Evolutionary conservation across 148 eudicot species (phyloP).

Genomic region (Chenopodium suecicum): DNA sequence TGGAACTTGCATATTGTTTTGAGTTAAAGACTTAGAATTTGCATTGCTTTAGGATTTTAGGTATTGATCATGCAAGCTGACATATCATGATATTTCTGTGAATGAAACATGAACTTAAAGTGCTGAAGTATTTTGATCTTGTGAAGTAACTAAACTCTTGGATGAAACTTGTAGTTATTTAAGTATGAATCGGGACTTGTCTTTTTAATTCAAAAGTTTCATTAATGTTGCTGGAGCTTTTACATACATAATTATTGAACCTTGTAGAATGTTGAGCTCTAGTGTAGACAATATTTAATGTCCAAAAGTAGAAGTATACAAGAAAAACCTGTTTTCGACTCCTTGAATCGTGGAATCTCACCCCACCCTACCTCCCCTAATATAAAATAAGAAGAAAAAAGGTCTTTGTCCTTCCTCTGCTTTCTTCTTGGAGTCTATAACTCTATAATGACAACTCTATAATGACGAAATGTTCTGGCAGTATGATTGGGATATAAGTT

Average conservation of each 20-base stretch:
- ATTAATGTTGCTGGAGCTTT: background rate
- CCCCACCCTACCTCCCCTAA: too few species aligned
- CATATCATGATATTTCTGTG: background rate
- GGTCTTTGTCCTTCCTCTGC: too few species aligned
- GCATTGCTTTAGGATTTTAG: background rate
- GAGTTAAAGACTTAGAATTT: background rate
- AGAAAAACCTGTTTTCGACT: background rate
- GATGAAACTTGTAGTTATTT: background rate
- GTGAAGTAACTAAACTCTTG: background rate
- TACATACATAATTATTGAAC: background rate
- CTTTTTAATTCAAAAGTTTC: background rate
- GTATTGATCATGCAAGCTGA: background rate
- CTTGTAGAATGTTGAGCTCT: background rate
- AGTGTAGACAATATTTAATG: background rate
- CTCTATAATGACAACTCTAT: too few species aligned
- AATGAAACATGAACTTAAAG: background rate
- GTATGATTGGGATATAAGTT: too few species aligned
- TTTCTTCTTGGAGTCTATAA: too few species aligned
- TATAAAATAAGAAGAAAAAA: too few species aligned
- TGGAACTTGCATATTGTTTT: background rate
- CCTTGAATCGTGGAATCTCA: background rate
- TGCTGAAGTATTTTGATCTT: background rate
- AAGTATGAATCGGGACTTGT: background rate
- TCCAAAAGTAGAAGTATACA: background rate
- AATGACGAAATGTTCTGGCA: too few species aligned